These are phyloP conservation scores for Trichoderma sp. DNA, from an alignment of 2,329 filamentous ascomycete genomes.

Conservation along the genomic window DNA sequence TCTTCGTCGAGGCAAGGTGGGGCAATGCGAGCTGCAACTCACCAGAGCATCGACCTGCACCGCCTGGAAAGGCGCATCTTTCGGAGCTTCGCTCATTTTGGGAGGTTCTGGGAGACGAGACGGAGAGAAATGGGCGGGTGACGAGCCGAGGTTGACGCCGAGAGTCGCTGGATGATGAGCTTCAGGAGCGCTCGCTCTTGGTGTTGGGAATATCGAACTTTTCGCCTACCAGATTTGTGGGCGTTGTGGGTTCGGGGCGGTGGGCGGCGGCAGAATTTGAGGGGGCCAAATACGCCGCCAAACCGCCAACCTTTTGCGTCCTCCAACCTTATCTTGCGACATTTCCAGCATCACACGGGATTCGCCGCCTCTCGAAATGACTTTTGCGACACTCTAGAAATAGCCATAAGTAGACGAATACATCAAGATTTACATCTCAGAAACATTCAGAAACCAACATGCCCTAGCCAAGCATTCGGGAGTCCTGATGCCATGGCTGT, in stretches of 20 bases:
- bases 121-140: conserved; percentile 16
- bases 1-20: conserved; percentile 34
- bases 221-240: conserved; percentile 43
- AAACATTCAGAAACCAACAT: neutral
- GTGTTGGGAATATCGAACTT: conserved; percentile 44
- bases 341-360: neutral
- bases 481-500: neutral
- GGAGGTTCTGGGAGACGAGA: conserved; percentile 13
- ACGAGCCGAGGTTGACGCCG: conserved; percentile 26
- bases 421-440: neutral
- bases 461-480: neutral
- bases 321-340: neutral
- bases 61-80: conserved; percentile 73
- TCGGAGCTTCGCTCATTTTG: conserved; percentile 58
- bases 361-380: neutral
- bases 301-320: neutral
- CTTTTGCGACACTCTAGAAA: neutral
- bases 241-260: conserved; percentile 44
- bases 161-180: conserved; percentile 25
- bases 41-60: conserved; percentile 95
- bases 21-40: conserved; percentile 40
- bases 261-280: conserved; percentile 36
- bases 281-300: conserved; percentile 1
- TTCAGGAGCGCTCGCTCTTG: conserved; percentile 25
- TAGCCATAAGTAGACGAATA: conserved; percentile 17